Evolutionary conservation across 78 protist species (phyloP).

Genomic region (Tieghemostelium lacteum): DNA sequence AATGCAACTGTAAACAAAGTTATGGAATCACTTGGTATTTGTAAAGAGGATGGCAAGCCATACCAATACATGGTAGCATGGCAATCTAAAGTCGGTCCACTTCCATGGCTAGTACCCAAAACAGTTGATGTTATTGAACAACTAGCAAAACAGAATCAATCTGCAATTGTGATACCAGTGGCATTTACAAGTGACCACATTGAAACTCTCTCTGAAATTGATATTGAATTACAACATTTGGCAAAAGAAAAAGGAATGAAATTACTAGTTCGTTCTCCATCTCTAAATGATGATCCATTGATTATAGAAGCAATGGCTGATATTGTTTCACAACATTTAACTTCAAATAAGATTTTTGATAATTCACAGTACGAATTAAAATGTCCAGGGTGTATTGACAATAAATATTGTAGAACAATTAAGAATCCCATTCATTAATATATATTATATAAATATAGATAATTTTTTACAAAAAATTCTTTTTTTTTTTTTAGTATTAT

Average conservation of each 20-base stretch:
- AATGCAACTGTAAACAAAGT: conserved; percentile 77
- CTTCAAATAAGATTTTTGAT: conserved; percentile 28
- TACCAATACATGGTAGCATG: conserved; percentile 80
- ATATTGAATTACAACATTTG: conserved; percentile 73
- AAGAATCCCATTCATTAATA: conserved; percentile 62
- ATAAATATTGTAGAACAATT: conserved; percentile 67
- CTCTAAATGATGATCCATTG: conserved; percentile 85
- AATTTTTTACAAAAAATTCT: too few relatives aligned
- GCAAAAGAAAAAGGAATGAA: conserved; percentile 74
- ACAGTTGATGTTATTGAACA: conserved; percentile 77
- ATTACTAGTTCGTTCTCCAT: conserved; percentile 56
- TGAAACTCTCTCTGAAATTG: conserved; percentile 93
- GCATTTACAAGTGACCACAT: conserved; percentile 95
- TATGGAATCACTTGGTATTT: conserved; percentile 43
- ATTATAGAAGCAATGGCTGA: conserved; percentile 82
- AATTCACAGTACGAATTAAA: conserved; percentile 30
- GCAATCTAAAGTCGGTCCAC: conserved; percentile 88
- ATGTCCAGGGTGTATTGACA: conserved; percentile 80
- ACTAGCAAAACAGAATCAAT: conserved; percentile 12
- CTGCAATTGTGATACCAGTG: conserved; percentile 83
- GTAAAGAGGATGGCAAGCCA: conserved; percentile 16
- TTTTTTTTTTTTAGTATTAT: too few relatives aligned
- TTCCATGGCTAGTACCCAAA: conserved; percentile 88
- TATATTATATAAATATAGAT: too few relatives aligned
- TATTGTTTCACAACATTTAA: conserved; percentile 60